Conservation (phyloP, 805 yeast species). For the Myxozyma geophila region DNA sequence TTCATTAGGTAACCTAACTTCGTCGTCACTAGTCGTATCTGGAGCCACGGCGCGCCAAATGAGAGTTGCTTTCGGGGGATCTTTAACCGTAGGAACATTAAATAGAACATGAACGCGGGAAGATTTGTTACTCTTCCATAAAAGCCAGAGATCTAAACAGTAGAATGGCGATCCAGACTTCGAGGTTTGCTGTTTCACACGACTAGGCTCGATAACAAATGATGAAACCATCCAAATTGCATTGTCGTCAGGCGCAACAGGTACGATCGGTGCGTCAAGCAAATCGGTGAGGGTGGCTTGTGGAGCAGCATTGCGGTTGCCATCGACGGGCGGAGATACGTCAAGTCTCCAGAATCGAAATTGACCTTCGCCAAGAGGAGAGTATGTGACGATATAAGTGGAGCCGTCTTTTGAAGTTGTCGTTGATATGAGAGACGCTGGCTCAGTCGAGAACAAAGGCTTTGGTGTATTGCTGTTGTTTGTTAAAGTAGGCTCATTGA, state of each 20-base stretch:
- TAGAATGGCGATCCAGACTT: conserved; percentile 3
- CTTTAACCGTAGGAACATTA: conserved; percentile 20
- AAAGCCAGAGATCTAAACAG: conserved; percentile 47
- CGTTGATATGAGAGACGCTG: conserved; percentile 43
- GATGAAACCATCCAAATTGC: conserved; percentile 58
- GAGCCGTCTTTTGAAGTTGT: conserved; percentile 14
- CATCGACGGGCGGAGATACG: conserved; percentile 18
- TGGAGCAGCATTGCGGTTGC: conserved; percentile 27
- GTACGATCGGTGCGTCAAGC: conserved; percentile 40
- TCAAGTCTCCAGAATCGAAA: conserved; percentile 50
- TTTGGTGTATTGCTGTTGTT: conserved; percentile 28
- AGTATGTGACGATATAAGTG: conserved; percentile 45
- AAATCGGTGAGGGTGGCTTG: conserved; percentile 42
- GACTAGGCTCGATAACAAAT: conserved; percentile 43
- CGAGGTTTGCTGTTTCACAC: conserved; percentile 3
- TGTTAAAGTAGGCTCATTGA: not conserved
- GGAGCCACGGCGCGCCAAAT: conserved; percentile 32
- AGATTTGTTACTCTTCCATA: conserved; percentile 69
- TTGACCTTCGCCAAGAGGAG: conserved; percentile 52
- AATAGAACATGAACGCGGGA: conserved; percentile 43
- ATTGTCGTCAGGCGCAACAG: conserved; percentile 45
- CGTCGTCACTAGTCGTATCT: conserved; percentile 12
- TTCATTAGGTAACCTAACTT: conserved; percentile 39
- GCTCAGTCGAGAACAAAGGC: conserved; percentile 43
- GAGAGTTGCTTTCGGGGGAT: conserved; percentile 1